phyloP scores from a whole-genome alignment of 2,329 filamentous ascomycete genomes.

The Neopestalotiopsis clavispora region DNA sequence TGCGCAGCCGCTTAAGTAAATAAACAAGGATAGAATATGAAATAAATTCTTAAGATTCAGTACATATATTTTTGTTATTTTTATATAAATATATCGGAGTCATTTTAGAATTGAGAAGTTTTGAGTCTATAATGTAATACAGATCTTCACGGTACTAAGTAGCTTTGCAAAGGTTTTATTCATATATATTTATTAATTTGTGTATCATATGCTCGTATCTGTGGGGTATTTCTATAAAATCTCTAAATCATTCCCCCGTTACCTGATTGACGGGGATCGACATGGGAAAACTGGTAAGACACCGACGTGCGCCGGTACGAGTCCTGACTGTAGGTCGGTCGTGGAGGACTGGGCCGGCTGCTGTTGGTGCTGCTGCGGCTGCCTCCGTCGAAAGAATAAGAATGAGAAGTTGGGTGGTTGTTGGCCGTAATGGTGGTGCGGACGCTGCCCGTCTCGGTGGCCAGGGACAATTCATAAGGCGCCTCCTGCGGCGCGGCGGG shows the following conservation, averaged over 20 bases:
- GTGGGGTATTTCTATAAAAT: neutral
- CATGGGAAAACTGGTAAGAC: neutral
- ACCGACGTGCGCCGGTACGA: constrained; percentile 2
- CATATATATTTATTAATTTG: neutral
- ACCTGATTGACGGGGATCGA: neutral
- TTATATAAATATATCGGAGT: no score
- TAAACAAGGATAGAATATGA: no score
- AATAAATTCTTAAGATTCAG: no score
- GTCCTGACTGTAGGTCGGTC: neutral
- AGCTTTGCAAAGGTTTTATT: no score
- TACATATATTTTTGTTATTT: no score
- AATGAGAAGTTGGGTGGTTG: neutral
- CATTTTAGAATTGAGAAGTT: no score
- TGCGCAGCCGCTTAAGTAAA: no score
- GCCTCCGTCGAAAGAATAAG: neutral
- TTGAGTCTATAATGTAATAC: no score
- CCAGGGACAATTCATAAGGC: neutral
- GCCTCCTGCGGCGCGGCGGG: neutral
- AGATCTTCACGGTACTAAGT: no score
- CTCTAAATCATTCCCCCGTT: neutral
- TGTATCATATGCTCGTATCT: neutral
- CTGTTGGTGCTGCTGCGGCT: neutral
- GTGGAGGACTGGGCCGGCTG: neutral
- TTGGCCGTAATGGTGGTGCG: constrained; percentile 13
- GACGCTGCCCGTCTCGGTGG: constrained; percentile 6